Base-by-base conservation (phyloP, 1,284 basidiomycete species). In the Apiotrichum siamense region DNA sequence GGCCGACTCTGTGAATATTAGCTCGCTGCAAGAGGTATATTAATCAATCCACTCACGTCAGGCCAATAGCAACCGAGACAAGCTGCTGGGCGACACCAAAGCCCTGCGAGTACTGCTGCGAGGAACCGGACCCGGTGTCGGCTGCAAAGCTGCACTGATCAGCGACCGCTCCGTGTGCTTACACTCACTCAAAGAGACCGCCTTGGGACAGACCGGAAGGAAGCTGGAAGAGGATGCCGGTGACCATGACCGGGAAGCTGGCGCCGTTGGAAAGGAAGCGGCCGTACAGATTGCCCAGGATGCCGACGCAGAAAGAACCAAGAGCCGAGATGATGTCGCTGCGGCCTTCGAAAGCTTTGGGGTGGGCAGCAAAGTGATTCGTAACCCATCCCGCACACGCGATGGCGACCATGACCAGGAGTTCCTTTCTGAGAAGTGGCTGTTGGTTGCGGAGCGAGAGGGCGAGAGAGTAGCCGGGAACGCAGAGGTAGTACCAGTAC, bases 171-270 rank as follows among this genome's bases (percentile, higher is more conserved):
- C 33, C 33, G 3, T n/a, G 6, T 17, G 7, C 11, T 7, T 35
- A n/a, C 18, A 35, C 33, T 35, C 33, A 3, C 88, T 49, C 35
- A 48, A 50, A 27, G 44, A 49, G 12, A 27, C 54, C 44, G 48
- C 46, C 27, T 33, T 41, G 36, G 18, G 38, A 26, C 92, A 78
- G 48, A 88, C 52, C 90, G 12, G 86, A 87, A 0, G 88, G 90
- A 1, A 93, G 80, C 75, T 93, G 89, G 74, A 91, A 87, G 17
- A 92, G 77, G 50, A 92, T 88, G 44, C 87, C 87, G 0, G 83
- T 86, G 26, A 67, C 65, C 38, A 67, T 75, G 51, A 75, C 73
- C 7, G 70, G 70, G 66, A 75, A 75, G 43, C 62, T 65, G 1
- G 67, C 66, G 23, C 70, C 70, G 41, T 54, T 49, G 29, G 47